Conservation (phyloP, 2,329 filamentous ascomycete genomes). For the Cytospora paraplurivora region DNA sequence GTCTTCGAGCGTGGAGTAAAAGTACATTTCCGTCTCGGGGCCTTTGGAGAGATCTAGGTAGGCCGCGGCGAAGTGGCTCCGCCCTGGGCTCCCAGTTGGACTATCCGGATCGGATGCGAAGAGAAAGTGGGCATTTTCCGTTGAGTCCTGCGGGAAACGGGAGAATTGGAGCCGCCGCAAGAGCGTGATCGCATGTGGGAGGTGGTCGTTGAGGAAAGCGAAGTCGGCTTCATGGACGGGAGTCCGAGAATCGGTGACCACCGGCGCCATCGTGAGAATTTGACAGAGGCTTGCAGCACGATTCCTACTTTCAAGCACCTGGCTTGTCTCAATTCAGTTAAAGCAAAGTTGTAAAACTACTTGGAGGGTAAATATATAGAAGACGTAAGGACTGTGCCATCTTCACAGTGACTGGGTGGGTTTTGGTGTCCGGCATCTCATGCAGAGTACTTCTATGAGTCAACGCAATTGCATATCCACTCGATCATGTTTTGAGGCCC, state of each 20-base stretch:
- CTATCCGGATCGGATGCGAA: constrained; percentile 35
- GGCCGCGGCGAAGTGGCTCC: constrained; percentile 52
- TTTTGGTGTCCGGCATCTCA: not conserved
- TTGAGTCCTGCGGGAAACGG: constrained; percentile 45
- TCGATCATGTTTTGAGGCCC: not conserved
- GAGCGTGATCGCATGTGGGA: constrained; percentile 62
- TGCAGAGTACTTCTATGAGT: not conserved
- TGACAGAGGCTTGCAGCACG: not conserved
- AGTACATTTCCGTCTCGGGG: constrained; percentile 66
- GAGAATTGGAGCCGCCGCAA: constrained; percentile 65
- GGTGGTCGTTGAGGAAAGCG: constrained; percentile 49
- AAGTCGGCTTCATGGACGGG: constrained; percentile 41
- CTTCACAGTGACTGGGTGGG: not conserved
- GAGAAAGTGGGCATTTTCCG: constrained; percentile 47
- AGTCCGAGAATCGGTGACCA: constrained; percentile 30
- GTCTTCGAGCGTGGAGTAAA: constrained; percentile 59
- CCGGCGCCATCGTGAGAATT: constrained; percentile 16
- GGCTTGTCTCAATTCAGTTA: not conserved
- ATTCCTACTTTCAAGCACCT: not conserved
- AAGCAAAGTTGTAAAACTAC: not conserved
- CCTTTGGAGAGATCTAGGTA: constrained; percentile 63
- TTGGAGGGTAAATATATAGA: not conserved
- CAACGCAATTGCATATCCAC: not conserved
- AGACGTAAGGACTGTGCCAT: not conserved
- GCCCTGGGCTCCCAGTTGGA: not conserved